Evolutionary conservation across 768 basidiomycete species (phyloP), one percentile per base, ranked within the genome.

Genomic region (Dacryopinax spathularia): DNA sequence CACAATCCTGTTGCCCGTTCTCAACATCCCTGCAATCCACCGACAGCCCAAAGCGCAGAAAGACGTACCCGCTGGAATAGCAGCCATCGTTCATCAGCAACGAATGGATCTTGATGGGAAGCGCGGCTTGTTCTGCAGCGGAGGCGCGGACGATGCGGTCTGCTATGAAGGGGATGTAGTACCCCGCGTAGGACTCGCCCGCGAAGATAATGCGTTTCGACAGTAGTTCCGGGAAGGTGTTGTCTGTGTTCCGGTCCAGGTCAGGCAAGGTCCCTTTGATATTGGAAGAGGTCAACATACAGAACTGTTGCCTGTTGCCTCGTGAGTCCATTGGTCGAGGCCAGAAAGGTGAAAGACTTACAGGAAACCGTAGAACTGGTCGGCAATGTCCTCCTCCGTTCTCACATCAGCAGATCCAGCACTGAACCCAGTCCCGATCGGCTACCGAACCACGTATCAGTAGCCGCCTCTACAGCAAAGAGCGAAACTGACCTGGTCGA

Each of bases 341-440:
- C n/a, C n/a, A n/a, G n/a, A n/a, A n/a, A n/a, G n/a, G n/a, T n/a
- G n/a, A n/a, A n/a, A n/a, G n/a, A 64, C 60, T 33, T 61, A 65
- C 64, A 67, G 61, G 35, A 66, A 65, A 13, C 67, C 29, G 34
- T 67, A 67, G 33, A 69, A 64, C 62, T 66, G 65, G 33, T 67
- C 63, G 31, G 66, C 64, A 25, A 63, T 27, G 33, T 60, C 65
- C 22, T 56, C 66, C 27, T 64, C 63, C 37, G 37, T 48, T 22
- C 15, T 25, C 29, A 56, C 48, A 18, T 29, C 31, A 6, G 48
- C 13, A 15, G 48, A 29, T 13, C 48, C 48, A 56, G 25, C 25
- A 29, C 48, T 56, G 48, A 56, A 56, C 13, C 48, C 48, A 5
- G 48, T 56, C 29, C 48, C 48, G 18, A 56, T 56, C 15, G 48